Evolutionary conservation across 352 stramenopile genomes (phyloP), one percentile per base, ranked within the genome.

Genomic region (Thraustochytrium striatum): DNA sequence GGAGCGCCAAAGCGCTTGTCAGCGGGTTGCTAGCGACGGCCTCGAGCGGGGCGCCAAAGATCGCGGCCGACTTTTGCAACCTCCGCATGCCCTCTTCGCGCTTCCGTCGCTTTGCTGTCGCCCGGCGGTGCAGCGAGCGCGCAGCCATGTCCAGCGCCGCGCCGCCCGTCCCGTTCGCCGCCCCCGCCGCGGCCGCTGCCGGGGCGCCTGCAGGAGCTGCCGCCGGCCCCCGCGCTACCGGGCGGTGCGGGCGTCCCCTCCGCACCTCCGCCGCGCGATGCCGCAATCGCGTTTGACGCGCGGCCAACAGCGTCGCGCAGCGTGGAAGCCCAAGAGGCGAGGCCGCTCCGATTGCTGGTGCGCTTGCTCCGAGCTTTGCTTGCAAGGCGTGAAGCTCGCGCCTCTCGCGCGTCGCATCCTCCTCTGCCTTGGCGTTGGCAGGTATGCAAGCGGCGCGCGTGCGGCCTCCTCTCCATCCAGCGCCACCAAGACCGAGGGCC

Each of bases 101-200:
- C 41, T 21, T 16, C 36, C 68, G 58, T 28, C 65, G 39, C 50
- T 72, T 70, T 16, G 7, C 36, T 5, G 2, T 5, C 21, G 65
- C 65, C 3, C 65, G 44, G 1, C 39, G 43, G 19, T 25, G 65
- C 3, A 75, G n/a, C 21, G 65, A 58, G 19, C 25, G 11, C 0
- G 65, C 65, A 21, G 65, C 43, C 39, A 75, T 43, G 39, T 75
- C 65, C 11, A 75, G 13, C 43, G 38, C 39, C 36, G 41, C 25
- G 25, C 5, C 33, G 32, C 35, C 50, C 52, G 25, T 72, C 30
- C n/a, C 36, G 44, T 43, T 38, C 19, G 30, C 41, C 52, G 65
- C 32, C 0, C 30, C 19, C 36, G 25, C 21, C 5, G 32, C 5
- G 25, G 53, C 16, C 59, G n/a, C n/a, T n/a, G n/a, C n/a, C n/a